Conservation (phyloP, 2,329 filamentous ascomycete genomes). For the Aspergillus udagawae region DNA sequence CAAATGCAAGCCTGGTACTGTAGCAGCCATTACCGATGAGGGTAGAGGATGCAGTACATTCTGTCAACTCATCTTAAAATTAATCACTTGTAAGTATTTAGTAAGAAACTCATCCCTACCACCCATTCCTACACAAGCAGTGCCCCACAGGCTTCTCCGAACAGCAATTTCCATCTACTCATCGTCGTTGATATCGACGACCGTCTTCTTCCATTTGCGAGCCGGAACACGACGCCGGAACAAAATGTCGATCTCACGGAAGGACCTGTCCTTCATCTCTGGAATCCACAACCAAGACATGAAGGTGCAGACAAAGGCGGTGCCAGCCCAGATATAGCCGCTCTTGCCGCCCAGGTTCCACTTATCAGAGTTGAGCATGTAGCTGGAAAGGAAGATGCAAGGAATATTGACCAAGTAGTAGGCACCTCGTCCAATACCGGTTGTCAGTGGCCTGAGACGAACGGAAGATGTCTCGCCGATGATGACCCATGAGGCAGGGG, state of each 20-base stretch:
- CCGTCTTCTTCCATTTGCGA: slow-evolving; percentile 34
- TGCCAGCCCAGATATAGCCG: slow-evolving; percentile 58
- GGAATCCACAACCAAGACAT: no score
- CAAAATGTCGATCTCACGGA: slow-evolving; percentile 22
- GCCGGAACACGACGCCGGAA: slow-evolving; percentile 53
- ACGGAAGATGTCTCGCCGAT: slow-evolving; percentile 65
- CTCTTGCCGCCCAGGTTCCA: slow-evolving; percentile 51
- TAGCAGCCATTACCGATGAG: no score
- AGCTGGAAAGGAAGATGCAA: slow-evolving; percentile 60
- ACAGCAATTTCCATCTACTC: slow-evolving; percentile 46
- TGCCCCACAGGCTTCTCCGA: no score
- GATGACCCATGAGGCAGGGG: slow-evolving; percentile 63
- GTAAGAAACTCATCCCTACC: no score
- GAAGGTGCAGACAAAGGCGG: slow-evolving; percentile 49
- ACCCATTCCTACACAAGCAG: no score
- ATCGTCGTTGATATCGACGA: slow-evolving; percentile 57
- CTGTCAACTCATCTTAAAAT: no score
- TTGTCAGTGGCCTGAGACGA: slow-evolving; percentile 62
- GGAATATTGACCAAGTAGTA: slow-evolving; percentile 65
- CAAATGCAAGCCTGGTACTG: no score
- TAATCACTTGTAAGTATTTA: no score
- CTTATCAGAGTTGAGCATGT: slow-evolving; percentile 55
- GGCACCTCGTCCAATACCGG: slow-evolving; percentile 58
- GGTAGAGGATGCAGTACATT: no score
- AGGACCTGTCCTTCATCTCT: no score